Conservation (phyloP, 768 basidiomycete species). For the Trametes cinnabarina region DNA sequence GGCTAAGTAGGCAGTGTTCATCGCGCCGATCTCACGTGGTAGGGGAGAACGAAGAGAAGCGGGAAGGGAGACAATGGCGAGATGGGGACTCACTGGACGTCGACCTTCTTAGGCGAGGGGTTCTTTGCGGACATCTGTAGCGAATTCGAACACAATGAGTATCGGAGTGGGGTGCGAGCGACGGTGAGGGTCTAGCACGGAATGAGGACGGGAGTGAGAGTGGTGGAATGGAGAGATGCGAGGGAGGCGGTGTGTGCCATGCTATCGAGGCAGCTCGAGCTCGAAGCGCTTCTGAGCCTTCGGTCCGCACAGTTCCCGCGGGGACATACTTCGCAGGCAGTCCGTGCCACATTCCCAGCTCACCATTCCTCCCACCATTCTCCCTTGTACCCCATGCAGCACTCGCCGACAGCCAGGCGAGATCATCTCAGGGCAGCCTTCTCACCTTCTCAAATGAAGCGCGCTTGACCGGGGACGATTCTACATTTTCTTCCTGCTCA, state of each 20-base stretch:
- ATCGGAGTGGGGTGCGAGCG: too few relatives aligned
- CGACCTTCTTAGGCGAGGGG: slow-evolving; percentile 31
- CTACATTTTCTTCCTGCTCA: background rate
- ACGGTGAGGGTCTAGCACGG: background rate
- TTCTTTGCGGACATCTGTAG: slow-evolving; percentile 17
- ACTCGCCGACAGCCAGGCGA: background rate
- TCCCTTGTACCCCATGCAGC: background rate
- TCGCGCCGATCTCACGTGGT: background rate
- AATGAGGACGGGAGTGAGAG: background rate
- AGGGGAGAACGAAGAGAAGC: background rate
- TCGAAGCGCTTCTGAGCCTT: background rate
- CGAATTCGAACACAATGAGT: background rate
- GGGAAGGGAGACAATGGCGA: background rate
- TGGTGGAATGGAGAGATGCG: background rate
- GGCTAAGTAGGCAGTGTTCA: background rate
- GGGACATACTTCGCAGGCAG: background rate
- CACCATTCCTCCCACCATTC: background rate
- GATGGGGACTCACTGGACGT: slow-evolving; percentile 32
- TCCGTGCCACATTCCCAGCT: background rate
- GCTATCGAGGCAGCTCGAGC: background rate
- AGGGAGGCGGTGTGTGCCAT: background rate
- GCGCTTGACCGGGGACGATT: slow-evolving; percentile 4
- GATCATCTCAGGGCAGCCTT: background rate
- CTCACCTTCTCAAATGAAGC: slow-evolving; percentile 4
- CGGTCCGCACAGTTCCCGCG: background rate